phyloP scores from a whole-genome alignment of 2,329 filamentous ascomycete species.

The Penicillium sp. region DNA sequence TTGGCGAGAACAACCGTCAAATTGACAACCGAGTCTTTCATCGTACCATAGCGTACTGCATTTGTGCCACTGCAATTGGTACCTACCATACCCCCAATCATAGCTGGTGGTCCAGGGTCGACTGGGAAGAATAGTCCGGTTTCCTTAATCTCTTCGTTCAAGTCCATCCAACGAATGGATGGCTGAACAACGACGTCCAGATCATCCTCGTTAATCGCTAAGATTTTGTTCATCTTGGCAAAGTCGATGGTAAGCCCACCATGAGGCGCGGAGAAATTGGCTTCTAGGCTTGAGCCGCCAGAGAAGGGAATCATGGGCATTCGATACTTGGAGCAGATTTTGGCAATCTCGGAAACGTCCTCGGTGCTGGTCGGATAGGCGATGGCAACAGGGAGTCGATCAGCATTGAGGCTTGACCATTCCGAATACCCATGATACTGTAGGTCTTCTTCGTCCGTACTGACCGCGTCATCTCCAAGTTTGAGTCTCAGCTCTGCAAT shows the following conservation, averaged over 20 bases:
- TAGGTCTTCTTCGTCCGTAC: constrained; percentile 58
- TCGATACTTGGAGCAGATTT: constrained; percentile 69
- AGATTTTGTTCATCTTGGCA: constrained; percentile 73
- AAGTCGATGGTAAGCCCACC: constrained; percentile 90
- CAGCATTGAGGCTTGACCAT: constrained; percentile 63
- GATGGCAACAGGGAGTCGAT: constrained; percentile 58
- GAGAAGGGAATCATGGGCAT: constrained; percentile 84
- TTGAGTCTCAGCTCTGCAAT: constrained; percentile 49
- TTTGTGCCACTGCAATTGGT: constrained; percentile 62
- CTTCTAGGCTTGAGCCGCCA: constrained; percentile 79
- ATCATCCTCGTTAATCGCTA: constrained; percentile 75
- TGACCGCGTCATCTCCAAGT: constrained; percentile 56
- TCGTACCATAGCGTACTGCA: constrained; percentile 62
- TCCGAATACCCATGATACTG: constrained; percentile 62
- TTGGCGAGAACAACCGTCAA: constrained; percentile 66
- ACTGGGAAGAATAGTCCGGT: constrained; percentile 84
- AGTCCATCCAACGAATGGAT: constrained; percentile 82
- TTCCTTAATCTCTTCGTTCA: constrained; percentile 69
- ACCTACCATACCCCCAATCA: constrained; percentile 57
- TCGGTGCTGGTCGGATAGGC: constrained; percentile 59
- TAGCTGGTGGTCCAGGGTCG: constrained; percentile 66
- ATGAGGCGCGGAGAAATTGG: constrained; percentile 80
- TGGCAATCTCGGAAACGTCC: constrained; percentile 58
- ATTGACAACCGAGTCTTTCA: constrained; percentile 70
- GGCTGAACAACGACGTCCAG: constrained; percentile 93